Base-by-base conservation (phyloP, 2,329 filamentous ascomycete species). In the Aspergillus pseudonomiae region DNA sequence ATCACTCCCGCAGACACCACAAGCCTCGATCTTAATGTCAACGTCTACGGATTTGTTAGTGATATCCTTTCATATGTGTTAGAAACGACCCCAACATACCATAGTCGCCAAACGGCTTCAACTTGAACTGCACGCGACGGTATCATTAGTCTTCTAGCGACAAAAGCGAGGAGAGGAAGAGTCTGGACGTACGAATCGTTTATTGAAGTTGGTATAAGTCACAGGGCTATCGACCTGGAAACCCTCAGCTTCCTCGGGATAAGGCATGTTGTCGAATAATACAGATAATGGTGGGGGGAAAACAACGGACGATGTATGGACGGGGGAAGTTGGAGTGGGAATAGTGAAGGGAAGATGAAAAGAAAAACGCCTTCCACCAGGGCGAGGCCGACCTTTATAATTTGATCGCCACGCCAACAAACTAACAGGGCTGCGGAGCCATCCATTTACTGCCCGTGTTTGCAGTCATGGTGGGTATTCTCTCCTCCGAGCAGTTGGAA, bases 91-190 rank as follows among this genome's bases (percentile, higher is more conserved):
- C 6, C 4, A 45, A 57, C 73, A 63, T 68, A 78, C 76, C 76
- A 78, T 92, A 86, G 76, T 94, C 91, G 68, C 90, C 92, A 76
- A 96, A 96, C 21, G 91, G 91, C 82, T 96, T 95, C 63, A 94
- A 88, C 70, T 89, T 86, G 82, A 92, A 93, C 82, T 94, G 78
- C 54, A 63, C 16, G 34, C 26, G 43, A 53, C n/a, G 34, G 54
- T 6, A 56, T 36, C 19, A 4, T 53, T 46, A 60, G 48, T 10
- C 48, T 26, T 41, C 6, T 19, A 9, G 19, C 34, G 14, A 30
- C 46, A 32, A 41, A 28, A n/a, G n/a, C n/a, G 28, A 26, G 6
- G 34, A 45, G 24, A 54, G 34, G 45, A 30, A 28, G n/a, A 26
- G 24, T 46, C 4, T 50, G 10, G 26, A 72, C 78, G 64, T 72